Evolutionary conservation across 495 filamentous ascomycete genomes (phyloP), one percentile per base, ranked within the genome.

Genomic region (Sphaerosporella brunnea): DNA sequence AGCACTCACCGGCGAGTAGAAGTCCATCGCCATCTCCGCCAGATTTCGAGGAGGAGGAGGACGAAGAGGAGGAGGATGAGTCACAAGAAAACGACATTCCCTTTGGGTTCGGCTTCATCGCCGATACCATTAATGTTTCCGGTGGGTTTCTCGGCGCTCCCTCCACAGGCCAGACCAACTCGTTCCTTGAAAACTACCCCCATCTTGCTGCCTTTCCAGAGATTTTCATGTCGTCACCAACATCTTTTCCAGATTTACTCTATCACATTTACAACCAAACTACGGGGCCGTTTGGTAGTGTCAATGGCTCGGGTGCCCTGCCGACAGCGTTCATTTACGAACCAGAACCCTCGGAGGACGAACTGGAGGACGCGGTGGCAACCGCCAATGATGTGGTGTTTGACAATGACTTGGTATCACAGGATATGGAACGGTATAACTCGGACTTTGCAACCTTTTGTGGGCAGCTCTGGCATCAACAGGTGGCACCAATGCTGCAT

Each of bases 361-460:
- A 32, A 16, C n/a, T 10, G 21, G n/a, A 40, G 1, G n/a, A 40
- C 18, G n/a, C 21, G 13, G 20, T 20, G 10, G n/a, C 10, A 21
- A 40, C 7, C 20, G 36, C 23, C 32, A 36, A 46, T 35, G 43
- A 46, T 18, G 43, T 34, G 2, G 28, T 46, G n/a, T 46, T 46
- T 36, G 43, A 20, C 7, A 19, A 34, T 21, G 43, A 11, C 1
- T 16, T 35, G 15, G 26, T 36, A n/a, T 10, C 43, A 18, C 40
- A 58, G 53, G 59, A 62, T 26, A 55, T 62, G 42, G 58, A 61
- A 32, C 52, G 51, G 20, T 54, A 62, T 50, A 62, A 62, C 48
- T 49, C 35, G 41, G 59, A 61, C 48, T 61, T 62, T 48, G 38
- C 45, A 34, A 51, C 47, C 23, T 61, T 62, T 45, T 62, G 48